Evolutionary conservation across 768 basidiomycete genomes (phyloP), one percentile per base, ranked within the genome.

Genomic region (Brasilioporus rufonigricans): DNA sequence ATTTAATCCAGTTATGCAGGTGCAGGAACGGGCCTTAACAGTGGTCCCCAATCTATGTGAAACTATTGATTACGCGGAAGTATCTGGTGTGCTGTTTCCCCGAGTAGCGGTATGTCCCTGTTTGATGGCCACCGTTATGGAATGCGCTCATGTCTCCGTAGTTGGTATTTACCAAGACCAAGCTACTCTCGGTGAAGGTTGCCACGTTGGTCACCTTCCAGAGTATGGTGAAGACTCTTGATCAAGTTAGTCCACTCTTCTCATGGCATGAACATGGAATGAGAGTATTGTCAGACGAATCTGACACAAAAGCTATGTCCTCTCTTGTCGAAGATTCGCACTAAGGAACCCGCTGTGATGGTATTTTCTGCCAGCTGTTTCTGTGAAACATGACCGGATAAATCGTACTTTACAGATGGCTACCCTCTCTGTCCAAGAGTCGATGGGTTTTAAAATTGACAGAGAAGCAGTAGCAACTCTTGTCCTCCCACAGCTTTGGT

Each of bases 271-370:
- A 48, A 45, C 26, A 2, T 48, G 24, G 21, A 55, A n/a, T 58
- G 38, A 54, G 16, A 24, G 26, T n/a, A 6, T 52, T 52, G n/a
- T 52, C 52, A 92, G 89, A 75, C 83, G 39, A 95, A 89, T 64
- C 68, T 99, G 48, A 98, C 97, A 1, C 93, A 96, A 65, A 98
- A 97, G 69, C 79, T 99, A 19, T 96, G 98, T 4, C 97, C 97
- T 2, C 72, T 98, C 16, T 78, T 99, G 24, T 89, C 94, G 0
- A 97, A 93, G 69, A 97, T 98, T 58, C 85, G 94, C 35, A 98
- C 96, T 5, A 96, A 93, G 68, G 95, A 98, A 67, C 96, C 96
- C 11, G 85, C 88, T 46, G 96, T 98, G 5, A 97, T 93, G 83
- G 91, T 93, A 62, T 54, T 58, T 50, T 33, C 14, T 5, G n/a